These are phyloP conservation scores for Claviceps arundinis DNA, from an alignment of 2,329 filamentous ascomycete genomes.

Conservation along the genomic window DNA sequence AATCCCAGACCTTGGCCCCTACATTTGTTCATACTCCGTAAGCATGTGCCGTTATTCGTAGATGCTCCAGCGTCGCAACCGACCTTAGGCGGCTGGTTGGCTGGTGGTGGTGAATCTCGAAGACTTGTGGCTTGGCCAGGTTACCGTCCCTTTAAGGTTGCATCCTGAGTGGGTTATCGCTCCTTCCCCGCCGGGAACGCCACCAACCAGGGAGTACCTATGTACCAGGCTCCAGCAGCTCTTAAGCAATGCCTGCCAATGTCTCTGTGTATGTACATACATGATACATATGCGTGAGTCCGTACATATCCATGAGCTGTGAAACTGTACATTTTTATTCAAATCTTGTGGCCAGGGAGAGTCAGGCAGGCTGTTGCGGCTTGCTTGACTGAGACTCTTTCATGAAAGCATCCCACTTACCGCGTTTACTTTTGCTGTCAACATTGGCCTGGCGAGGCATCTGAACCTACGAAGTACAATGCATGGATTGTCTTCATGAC, in stretches of 20 bases:
- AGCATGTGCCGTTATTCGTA: background rate
- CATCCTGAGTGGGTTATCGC: background rate
- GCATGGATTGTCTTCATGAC: background rate
- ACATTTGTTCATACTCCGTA: background rate
- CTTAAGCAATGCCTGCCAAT: no score
- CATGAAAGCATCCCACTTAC: background rate
- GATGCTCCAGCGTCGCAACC: no score
- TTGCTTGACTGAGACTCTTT: background rate
- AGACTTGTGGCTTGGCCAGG: background rate
- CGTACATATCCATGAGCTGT: background rate
- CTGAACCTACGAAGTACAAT: background rate
- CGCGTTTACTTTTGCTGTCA: background rate
- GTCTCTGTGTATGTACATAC: no score
- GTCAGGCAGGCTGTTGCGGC: background rate
- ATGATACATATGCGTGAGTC: no score
- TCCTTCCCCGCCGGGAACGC: background rate
- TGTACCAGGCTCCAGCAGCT: no score
- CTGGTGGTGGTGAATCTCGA: background rate
- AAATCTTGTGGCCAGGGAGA: background rate
- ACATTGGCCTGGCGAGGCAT: background rate
- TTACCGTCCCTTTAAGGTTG: background rate
- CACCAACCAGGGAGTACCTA: no score
- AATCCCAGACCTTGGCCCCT: background rate
- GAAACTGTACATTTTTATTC: background rate
- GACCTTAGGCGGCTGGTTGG: no score